Evolutionary conservation across 1,284 basidiomycete species (phyloP).

Genomic region (Tetrapyrgos nigripes): DNA sequence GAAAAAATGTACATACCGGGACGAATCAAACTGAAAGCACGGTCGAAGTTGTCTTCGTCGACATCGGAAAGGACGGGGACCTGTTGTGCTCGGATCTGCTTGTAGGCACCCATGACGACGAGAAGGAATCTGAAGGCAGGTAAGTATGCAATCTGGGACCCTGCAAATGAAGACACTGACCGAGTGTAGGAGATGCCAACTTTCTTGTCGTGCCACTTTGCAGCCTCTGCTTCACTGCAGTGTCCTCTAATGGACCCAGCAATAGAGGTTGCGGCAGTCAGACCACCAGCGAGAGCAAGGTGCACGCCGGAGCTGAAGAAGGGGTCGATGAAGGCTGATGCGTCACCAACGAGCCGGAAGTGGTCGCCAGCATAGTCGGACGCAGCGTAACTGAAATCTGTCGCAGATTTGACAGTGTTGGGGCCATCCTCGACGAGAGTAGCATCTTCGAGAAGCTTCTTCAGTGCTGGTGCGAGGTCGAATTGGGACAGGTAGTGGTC

Average conservation of each 20-base stretch:
- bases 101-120: too few relatives aligned
- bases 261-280: slow-evolving; percentile 61
- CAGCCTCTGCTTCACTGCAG: slow-evolving; percentile 51
- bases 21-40: too few relatives aligned
- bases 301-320: slow-evolving; percentile 66
- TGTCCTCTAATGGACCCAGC: slow-evolving; percentile 57
- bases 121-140: too few relatives aligned
- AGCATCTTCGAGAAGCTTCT: slow-evolving; percentile 32
- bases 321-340: slow-evolving; percentile 68
- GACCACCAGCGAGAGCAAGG: slow-evolving; percentile 40
- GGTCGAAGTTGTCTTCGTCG: too few relatives aligned
- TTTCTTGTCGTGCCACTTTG: slow-evolving; percentile 13
- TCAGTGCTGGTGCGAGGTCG: slow-evolving; percentile 45
- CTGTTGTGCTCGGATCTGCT: too few relatives aligned
- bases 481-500: slow-evolving; percentile 14
- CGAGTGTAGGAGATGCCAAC: slow-evolving; percentile 6
- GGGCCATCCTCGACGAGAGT: not conserved
- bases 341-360: slow-evolving; percentile 63
- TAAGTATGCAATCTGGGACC: too few relatives aligned
- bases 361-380: slow-evolving; percentile 52
- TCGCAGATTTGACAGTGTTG: slow-evolving; percentile 45
- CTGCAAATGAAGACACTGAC: not conserved
- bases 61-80: too few relatives aligned
- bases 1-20: too few relatives aligned
- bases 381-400: slow-evolving; percentile 65